Evolutionary conservation across 192 early-diverging fungal genomes (phyloP), one percentile per base, ranked within the genome.

Genomic region (Linnemannia hyalina): DNA sequence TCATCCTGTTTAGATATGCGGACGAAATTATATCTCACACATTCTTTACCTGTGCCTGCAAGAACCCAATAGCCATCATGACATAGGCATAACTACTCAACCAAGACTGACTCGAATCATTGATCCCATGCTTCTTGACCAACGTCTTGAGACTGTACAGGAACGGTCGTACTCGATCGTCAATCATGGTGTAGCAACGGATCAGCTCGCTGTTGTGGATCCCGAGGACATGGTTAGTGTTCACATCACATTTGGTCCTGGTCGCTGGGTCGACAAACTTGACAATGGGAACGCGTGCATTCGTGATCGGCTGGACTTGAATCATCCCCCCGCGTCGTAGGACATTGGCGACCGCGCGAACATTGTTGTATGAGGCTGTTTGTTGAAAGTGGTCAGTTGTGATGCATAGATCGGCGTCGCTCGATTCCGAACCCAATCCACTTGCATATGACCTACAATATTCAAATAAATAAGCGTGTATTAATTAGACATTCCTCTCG

Each of bases 141-240:
- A 85, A 40, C 4, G 74, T 70, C 42, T 88, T 90, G 36, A 90
- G 10, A 38, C 74, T 81, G 69, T 78, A 82, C 7, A 90, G 49
- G 4, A 90, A 80, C 2, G 88, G 88, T 35, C 77, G 74, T 10
- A 90, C 84, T 20, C 89, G 82, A 16, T 70, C 70, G 69, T 88
- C 89, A 46, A 90, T 82, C 29, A 80, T 23, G 23, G 79, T 80
- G 41, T 90, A 90, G 32, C 84, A 80, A 1, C 80, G 75, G 2
- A 89, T 80, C 26, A 90, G 78, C 42, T 80, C 77, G 40, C 88
- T 87, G 70, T 90, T 90, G 35, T 90, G 77, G 9, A 90, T 78
- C 15, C 88, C 89, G 1, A 89, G 74, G 1, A 73, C 42, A 68
- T 86, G 85, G 49, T 83, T 83, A 22, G 80, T 73, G 54, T 88